Base-by-base conservation (phyloP, 2,329 filamentous ascomycete species). In the Blastomyces percursus region DNA sequence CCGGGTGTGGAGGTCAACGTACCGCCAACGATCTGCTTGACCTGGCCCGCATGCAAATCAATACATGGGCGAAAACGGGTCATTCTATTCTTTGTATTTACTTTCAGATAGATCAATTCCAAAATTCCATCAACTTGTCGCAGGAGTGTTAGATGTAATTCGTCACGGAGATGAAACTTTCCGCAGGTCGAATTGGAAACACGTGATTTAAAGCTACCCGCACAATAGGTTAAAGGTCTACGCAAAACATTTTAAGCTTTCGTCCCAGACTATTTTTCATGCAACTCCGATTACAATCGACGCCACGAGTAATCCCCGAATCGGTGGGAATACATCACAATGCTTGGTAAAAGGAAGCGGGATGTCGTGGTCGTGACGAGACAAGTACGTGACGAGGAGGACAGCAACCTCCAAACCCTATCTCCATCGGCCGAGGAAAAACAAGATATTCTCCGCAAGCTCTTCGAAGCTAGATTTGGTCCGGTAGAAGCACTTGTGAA, bases 11-110 rank as follows among this genome's bases (percentile, higher is more conserved):
- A 83, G 77, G 88, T 88, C 65, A 99, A 83, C 1, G 94, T 97
- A 64, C 94, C 93, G 69, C 94, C 94, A 50, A 99, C 92, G 69
- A 99, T 99, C 76, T 99, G 94, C 80, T 99, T 99, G 64, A 99
- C 94, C 73, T 93, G 88, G 16, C 94, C 94, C n/a, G 92, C 88
- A 76, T 99, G 94, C 61, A 99, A 84, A 78, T 99, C 94, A 76
- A 99, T 97, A 73, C 94, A 99, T 24, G 94, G 94, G 48, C 94
- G 84, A 73, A 99, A 99, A 69, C 87, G 86, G 2, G 94, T 97
- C 94, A 99, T 96, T 52, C 66, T 78, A 62, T 46, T 38, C 27
- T 57, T 14, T 14, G 12, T 21, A 8, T 56, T 19, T 27, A 2
- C 27, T 40, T 58, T 32, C 12, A 16, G 21, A 46, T 27, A 8